Conservation (phyloP, 257 asterid genomes). For the Cinchona pubescens region DNA sequence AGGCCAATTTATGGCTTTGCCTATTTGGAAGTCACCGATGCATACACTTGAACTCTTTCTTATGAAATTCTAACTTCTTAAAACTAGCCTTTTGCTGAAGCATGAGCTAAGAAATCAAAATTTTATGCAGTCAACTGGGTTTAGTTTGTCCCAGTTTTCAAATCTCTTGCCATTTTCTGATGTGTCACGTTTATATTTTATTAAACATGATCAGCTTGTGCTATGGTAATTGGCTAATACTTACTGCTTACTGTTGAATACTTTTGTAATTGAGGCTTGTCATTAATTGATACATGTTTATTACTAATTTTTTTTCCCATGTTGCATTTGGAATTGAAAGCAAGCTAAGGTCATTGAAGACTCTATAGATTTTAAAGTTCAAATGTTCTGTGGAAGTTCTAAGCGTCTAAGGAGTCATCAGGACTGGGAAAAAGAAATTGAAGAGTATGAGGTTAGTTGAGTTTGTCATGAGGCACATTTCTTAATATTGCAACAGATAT, state of each 20-base stretch:
- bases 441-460: conserved; percentile 77
- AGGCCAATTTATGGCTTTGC: neutral
- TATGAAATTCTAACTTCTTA: neutral
- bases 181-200: neutral
- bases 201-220: neutral
- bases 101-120: neutral
- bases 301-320: neutral
- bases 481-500: neutral
- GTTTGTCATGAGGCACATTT: neutral
- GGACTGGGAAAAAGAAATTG: conserved; percentile 83
- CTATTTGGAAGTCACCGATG: neutral
- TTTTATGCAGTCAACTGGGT: neutral
- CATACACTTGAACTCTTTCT: neutral
- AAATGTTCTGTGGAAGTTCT: conserved; percentile 60
- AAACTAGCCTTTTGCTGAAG: neutral
- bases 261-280: neutral
- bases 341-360: conserved; percentile 87
- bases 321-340: conserved; percentile 35
- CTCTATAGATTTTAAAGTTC: conserved; percentile 74
- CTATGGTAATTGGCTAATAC: neutral
- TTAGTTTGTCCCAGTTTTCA: neutral
- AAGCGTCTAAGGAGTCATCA: conserved; percentile 38
- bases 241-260: neutral
- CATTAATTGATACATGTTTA: neutral
- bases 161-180: neutral